Percentiles rank a stretch among this genome's conserved stretches.
These are phyloP conservation scores for Agarophyton chilense DNA, from an alignment of 23 red algal species.

Conservation along the genomic window DNA sequence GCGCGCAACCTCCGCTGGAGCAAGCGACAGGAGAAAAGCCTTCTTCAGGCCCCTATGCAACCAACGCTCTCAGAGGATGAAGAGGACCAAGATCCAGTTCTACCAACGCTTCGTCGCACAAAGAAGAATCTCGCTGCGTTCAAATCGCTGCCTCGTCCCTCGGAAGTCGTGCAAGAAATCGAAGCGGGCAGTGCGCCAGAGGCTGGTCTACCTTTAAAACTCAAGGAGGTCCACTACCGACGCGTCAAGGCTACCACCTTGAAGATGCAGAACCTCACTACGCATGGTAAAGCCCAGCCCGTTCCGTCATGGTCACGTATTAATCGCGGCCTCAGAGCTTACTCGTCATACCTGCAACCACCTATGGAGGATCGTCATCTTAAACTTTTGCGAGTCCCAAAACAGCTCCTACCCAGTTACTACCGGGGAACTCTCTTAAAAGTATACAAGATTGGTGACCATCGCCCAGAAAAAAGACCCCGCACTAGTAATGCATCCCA, in stretches of 20 bases:
- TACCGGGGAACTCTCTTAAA: conserved; percentile 38
- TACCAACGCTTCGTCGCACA: not conserved
- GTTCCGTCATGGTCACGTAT: conserved; percentile 35
- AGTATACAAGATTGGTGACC: conserved; percentile 29
- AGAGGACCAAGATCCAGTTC: not conserved
- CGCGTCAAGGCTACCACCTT: conserved; percentile 20
- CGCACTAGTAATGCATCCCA: not conserved
- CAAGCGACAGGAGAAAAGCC: not conserved
- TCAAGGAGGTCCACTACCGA: conserved; percentile 22
- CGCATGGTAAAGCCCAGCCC: conserved; percentile 23
- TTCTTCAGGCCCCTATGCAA: not conserved
- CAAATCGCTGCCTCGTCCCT: conserved; percentile 34
- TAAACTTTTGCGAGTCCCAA: not conserved
- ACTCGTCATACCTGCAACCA: conserved; percentile 30
- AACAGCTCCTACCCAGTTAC: conserved; percentile 14
- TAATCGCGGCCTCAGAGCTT: conserved; percentile 25
- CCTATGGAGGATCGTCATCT: conserved; percentile 32
- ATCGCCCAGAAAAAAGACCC: not conserved
- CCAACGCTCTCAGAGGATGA: conserved; percentile 6
- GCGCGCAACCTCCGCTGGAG: conserved; percentile 2
- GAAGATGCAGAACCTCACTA: conserved; percentile 33
- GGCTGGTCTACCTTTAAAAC: not conserved
- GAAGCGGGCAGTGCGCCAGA: conserved; percentile 46
- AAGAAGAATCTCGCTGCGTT: conserved; percentile 5
- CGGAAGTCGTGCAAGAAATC: conserved; percentile 23